phyloP scores from a whole-genome alignment of 2,329 filamentous ascomycete species.

The Aspergillus thermomutatus region DNA sequence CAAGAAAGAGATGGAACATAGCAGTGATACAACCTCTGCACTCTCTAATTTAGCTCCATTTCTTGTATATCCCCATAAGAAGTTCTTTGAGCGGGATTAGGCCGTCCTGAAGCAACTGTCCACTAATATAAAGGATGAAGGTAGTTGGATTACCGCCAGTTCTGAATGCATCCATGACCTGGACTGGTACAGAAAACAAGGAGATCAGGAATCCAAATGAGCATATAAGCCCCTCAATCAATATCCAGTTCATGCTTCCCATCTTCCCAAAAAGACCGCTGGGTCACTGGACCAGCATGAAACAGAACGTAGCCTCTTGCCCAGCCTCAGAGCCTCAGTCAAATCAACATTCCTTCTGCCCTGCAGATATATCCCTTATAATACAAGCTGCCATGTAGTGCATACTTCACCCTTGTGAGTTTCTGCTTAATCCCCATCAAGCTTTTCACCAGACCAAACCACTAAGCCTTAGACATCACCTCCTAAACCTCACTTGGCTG shows the following conservation, averaged over 20 bases:
- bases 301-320: constrained; percentile 3
- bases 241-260: constrained; percentile 4
- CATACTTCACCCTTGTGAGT: constrained; percentile 8
- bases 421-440: constrained; percentile 15
- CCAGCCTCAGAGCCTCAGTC: background rate
- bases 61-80: constrained; percentile 23
- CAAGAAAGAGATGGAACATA: constrained; percentile 20
- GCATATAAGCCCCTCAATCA: constrained; percentile 15
- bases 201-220: background rate
- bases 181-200: background rate
- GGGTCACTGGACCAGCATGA: constrained; percentile 16
- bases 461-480: constrained; percentile 14
- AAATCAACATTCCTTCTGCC: constrained; percentile 1
- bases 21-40: constrained; percentile 4
- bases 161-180: constrained; percentile 19
- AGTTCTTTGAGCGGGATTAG: constrained; percentile 19
- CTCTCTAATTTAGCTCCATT: constrained; percentile 17
- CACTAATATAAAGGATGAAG: constrained; percentile 21
- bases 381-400: constrained; percentile 17
- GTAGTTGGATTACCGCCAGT: constrained; percentile 17
- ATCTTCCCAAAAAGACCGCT: constrained; percentile 14
- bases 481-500: constrained; percentile 16
- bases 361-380: constrained; percentile 6
- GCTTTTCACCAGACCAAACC: constrained; percentile 15
- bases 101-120: constrained; percentile 14